Percentiles rank a stretch among this genome's conserved stretches.
phyloP scores from a whole-genome alignment of 1,284 basidiomycete genomes.

The Trametes pubescens region DNA sequence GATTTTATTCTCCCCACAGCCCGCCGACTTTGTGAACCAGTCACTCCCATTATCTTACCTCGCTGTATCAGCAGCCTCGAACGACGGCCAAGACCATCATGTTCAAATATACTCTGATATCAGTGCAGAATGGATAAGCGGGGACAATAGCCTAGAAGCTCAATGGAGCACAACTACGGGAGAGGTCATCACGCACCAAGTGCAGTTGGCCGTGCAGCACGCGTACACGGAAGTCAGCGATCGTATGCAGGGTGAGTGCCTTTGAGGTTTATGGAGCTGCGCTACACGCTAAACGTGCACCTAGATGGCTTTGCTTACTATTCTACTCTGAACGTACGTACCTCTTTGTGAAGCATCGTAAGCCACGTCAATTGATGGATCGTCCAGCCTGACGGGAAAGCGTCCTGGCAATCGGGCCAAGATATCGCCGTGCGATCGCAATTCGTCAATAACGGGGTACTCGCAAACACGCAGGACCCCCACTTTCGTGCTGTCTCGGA shows the following conservation, averaged over 20 bases:
- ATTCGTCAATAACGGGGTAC: slow-evolving; percentile 62
- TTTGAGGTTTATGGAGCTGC: not conserved
- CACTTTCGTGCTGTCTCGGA: slow-evolving; percentile 65
- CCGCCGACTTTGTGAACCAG: not conserved
- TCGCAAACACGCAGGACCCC: slow-evolving; percentile 63
- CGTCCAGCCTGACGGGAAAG: slow-evolving; percentile 53
- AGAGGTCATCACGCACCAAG: slow-evolving; percentile 62
- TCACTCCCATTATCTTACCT: slow-evolving; percentile 68
- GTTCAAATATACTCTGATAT: slow-evolving; percentile 73
- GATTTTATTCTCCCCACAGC: not conserved
- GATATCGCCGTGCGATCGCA: slow-evolving; percentile 62
- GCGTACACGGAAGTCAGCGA: slow-evolving; percentile 61
- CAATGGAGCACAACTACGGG: slow-evolving; percentile 62
- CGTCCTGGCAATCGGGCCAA: slow-evolving; percentile 65
- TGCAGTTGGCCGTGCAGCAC: slow-evolving; percentile 57
- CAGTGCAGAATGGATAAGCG: slow-evolving; percentile 72
- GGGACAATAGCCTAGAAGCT: slow-evolving; percentile 58
- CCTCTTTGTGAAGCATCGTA: not conserved
- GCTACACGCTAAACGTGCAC: not conserved
- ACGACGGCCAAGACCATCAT: slow-evolving; percentile 59
- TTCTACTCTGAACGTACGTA: slow-evolving; percentile 55
- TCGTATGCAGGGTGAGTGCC: slow-evolving; percentile 64
- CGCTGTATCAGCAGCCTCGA: slow-evolving; percentile 60
- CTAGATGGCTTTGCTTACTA: slow-evolving; percentile 72
- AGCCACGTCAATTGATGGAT: slow-evolving; percentile 7